Evolutionary conservation across 495 filamentous ascomycete genomes (phyloP).

Genomic region (Penicillium soppii): DNA sequence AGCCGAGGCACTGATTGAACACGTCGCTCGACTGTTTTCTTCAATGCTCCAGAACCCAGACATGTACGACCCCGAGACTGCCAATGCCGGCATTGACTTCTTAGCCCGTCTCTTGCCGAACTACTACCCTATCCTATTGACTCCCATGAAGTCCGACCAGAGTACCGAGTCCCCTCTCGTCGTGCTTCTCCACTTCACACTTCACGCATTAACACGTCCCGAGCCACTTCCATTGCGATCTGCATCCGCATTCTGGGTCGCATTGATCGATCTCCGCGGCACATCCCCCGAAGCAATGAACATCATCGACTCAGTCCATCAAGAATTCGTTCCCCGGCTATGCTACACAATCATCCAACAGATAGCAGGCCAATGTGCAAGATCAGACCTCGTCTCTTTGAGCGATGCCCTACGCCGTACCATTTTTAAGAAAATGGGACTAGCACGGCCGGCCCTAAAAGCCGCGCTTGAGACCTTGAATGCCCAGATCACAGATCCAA

Average conservation of each 20-base stretch:
- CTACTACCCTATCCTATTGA: conserved; percentile 49
- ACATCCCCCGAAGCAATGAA: conserved; percentile 40
- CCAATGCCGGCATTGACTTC: conserved; percentile 74
- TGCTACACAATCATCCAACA: conserved; percentile 61
- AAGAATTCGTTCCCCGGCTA: conserved; percentile 59
- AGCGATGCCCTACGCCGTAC: conserved; percentile 77
- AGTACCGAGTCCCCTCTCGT: conserved; percentile 38
- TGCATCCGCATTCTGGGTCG: conserved; percentile 79
- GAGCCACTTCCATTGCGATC: conserved; percentile 81
- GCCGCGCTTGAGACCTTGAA: conserved; percentile 56
- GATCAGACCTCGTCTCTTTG: conserved; percentile 76
- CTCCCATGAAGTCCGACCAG: conserved; percentile 26
- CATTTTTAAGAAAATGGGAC: conserved; percentile 60
- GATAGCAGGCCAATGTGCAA: conserved; percentile 69
- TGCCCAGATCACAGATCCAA: conserved; percentile 27
- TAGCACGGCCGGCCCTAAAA: conserved; percentile 63
- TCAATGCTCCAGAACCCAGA: conserved; percentile 55
- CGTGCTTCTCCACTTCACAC: conserved; percentile 73
- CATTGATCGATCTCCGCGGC: conserved; percentile 42
- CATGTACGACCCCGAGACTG: conserved; percentile 71
- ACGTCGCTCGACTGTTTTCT: conserved; percentile 65
- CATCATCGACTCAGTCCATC: conserved; percentile 53
- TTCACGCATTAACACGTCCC: conserved; percentile 66
- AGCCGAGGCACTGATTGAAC: conserved; percentile 57
- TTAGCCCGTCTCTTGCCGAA: conserved; percentile 63